Percentiles rank a stretch among this genome's conserved stretches.
Evolutionary conservation across 2,329 filamentous ascomycete species (phyloP).

Genomic region (Colletotrichum orbiculare): DNA sequence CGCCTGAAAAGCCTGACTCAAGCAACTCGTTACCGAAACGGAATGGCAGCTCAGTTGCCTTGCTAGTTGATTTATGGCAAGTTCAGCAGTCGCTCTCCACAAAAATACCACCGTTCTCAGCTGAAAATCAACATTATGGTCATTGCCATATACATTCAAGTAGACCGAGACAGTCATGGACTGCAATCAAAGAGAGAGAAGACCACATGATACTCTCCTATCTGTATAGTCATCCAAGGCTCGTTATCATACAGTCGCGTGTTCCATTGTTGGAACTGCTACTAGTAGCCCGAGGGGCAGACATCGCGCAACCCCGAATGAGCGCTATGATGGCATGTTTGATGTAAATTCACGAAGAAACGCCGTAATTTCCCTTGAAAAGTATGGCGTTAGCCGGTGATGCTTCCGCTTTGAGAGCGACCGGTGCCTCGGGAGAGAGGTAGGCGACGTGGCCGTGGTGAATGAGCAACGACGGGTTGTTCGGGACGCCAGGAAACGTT

Average conservation of each 20-base stretch:
- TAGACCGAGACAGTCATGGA: too few species aligned
- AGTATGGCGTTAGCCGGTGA: conserved; percentile 43
- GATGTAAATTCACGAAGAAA: conserved; percentile 44
- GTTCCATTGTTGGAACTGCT: conserved; percentile 25
- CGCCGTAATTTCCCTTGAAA: conserved; percentile 32
- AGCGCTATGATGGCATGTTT: conserved; percentile 33
- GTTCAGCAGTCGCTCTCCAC: too few species aligned
- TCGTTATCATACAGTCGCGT: conserved; percentile 37
- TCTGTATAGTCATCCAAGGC: too few species aligned
- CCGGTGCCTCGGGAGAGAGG: conserved; percentile 43
- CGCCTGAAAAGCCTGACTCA: too few species aligned
- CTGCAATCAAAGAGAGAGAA: too few species aligned
- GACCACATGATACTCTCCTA: too few species aligned
- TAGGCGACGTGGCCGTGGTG: conserved; percentile 48
- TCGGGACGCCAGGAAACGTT: conserved; percentile 44
- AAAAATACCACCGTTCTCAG: too few species aligned
- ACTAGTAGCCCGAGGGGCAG: conserved; percentile 11
- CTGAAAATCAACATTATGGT: too few species aligned
- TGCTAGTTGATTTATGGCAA: too few species aligned
- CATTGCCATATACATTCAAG: too few species aligned
- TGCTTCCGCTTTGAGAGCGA: conserved; percentile 46
- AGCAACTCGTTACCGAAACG: too few species aligned
- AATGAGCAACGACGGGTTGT: conserved; percentile 45
- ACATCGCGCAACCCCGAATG: conserved; percentile 31
- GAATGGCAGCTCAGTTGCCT: too few species aligned